phyloP scores from a whole-genome alignment of 345 rosid genomes.

The Physaria fendleri region DNA sequence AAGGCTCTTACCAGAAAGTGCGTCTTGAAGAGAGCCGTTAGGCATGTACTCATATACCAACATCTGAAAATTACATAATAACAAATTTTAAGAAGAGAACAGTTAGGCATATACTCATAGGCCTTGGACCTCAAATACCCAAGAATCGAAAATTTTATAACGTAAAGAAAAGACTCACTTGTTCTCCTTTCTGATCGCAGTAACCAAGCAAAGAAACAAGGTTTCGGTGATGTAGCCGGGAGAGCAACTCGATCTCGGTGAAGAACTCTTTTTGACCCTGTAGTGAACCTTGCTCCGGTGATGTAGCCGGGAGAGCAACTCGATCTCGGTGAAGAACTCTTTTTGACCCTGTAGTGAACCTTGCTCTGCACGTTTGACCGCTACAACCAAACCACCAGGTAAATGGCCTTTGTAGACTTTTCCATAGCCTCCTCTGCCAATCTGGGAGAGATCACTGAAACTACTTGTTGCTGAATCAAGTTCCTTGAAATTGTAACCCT shows the following conservation, averaged over 20 bases:
- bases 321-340: conserved; percentile 53
- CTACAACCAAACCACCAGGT: conserved; percentile 38
- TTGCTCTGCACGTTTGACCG: conserved; percentile 43
- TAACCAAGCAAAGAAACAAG: conserved; percentile 52
- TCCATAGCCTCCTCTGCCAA: conserved; percentile 55
- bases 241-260: conserved; percentile 46
- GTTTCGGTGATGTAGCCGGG: conserved; percentile 54
- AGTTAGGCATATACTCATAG: no score
- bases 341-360: conserved; percentile 42
- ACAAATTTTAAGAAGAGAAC: no score
- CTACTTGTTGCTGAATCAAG: conserved; percentile 40
- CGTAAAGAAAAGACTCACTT: conserved; percentile 16
- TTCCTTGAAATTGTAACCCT: conserved; percentile 36
- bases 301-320: conserved; percentile 43
- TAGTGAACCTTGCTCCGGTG: conserved; percentile 51
- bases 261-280: conserved; percentile 46
- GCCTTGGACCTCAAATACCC: no score
- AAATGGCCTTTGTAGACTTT: conserved; percentile 50
- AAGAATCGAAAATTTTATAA: not conserved
- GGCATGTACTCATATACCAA: conserved; percentile 51
- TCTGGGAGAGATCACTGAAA: conserved; percentile 25
- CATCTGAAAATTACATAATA: conserved; percentile 32
- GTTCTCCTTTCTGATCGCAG: conserved; percentile 45
- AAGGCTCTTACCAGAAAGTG: conserved; percentile 34
- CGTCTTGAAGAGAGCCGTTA: conserved; percentile 43